Evolutionary conservation across 345 rosid genomes (phyloP).

Genomic region (Conringia planisiliqua): DNA sequence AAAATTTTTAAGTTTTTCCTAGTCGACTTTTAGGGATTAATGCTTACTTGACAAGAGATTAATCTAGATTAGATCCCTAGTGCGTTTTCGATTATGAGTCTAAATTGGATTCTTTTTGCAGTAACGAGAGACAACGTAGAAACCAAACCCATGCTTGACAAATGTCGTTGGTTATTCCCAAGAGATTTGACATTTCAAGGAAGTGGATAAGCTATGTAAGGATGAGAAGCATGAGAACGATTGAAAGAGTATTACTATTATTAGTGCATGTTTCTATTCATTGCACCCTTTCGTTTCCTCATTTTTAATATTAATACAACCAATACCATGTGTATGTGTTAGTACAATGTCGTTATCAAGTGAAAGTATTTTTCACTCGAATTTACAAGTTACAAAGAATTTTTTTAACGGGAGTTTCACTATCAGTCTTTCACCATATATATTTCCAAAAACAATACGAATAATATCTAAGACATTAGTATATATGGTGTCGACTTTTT

Average conservation of each 20-base stretch:
- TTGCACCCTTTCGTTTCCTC: conserved; percentile 2
- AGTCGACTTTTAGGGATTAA: background rate
- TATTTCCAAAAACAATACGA: background rate
- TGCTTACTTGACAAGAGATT: background rate
- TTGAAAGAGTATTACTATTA: background rate
- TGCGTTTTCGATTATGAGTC: background rate
- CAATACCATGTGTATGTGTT: background rate
- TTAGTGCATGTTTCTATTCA: background rate
- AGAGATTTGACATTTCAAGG: conserved; percentile 11
- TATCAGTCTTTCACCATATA: background rate
- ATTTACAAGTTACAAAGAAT: background rate
- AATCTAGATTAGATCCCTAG: background rate
- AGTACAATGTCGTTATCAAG: background rate
- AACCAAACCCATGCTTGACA: conserved; percentile 5
- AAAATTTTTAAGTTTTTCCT: background rate
- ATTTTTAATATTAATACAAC: background rate
- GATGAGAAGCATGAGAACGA: conserved; percentile 46
- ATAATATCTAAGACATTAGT: background rate
- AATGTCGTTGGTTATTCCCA: conserved; percentile 19
- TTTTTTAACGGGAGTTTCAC: background rate
- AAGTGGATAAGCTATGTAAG: conserved; percentile 62
- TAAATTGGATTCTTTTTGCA: background rate
- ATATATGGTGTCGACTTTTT: background rate
- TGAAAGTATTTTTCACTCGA: background rate
- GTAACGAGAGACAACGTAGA: background rate